Conservation (phyloP, 768 basidiomycete genomes). For the Coprinopsis sp. region DNA sequence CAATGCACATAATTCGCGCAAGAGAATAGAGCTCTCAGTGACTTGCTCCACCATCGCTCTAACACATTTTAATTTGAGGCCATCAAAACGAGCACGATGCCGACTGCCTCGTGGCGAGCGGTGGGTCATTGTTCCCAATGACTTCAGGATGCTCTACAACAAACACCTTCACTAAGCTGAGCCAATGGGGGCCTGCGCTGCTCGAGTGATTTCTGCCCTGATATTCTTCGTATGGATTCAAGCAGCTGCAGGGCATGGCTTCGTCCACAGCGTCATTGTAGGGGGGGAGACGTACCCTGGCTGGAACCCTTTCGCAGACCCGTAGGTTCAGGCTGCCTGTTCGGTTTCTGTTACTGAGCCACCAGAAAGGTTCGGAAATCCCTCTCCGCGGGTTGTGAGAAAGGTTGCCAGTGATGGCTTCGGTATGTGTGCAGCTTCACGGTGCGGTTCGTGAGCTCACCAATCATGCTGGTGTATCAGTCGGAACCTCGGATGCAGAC, state of each 20-base stretch:
- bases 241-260: slow-evolving; percentile 29
- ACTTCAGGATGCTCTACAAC: no score
- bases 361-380: slow-evolving; percentile 26
- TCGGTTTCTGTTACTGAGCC: slow-evolving; percentile 1
- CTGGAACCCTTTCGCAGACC: slow-evolving; percentile 37
- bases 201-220: slow-evolving; percentile 11
- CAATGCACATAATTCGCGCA: no score
- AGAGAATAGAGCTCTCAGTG: no score
- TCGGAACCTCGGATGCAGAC: slow-evolving; percentile 28
- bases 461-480: slow-evolving; percentile 9
- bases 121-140: no score
- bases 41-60: no score
- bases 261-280: slow-evolving; percentile 27
- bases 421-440: slow-evolving; percentile 16
- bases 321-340: slow-evolving; percentile 20
- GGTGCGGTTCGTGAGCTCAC: slow-evolving; percentile 9
- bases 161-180: no score
- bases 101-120: no score
- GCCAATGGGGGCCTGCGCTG: slow-evolving; percentile 6
- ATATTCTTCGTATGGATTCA: slow-evolving; percentile 14
- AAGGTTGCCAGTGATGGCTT: slow-evolving; percentile 32
- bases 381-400: slow-evolving; percentile 28
- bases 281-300: slow-evolving; percentile 29
- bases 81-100: no score
- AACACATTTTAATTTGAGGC: no score